These are phyloP conservation scores for Lathyrus sativus DNA, from an alignment of 306 rosid species.

Conservation along the genomic window DNA sequence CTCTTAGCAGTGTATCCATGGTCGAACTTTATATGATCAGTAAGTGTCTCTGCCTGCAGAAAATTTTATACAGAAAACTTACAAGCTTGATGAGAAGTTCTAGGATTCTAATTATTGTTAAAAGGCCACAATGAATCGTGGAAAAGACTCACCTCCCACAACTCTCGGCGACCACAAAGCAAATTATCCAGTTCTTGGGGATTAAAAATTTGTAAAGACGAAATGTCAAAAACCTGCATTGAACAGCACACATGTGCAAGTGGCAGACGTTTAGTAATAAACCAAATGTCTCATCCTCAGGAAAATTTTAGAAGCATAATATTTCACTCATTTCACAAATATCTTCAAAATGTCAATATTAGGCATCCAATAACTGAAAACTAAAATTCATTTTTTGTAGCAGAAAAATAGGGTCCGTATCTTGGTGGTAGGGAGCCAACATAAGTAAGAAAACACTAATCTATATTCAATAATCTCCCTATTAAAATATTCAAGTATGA, in stretches of 20 bases:
- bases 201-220: conserved; percentile 78
- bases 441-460: background rate
- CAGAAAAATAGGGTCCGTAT: background rate
- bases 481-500: background rate
- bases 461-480: background rate
- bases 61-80: background rate
- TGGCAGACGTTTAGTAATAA: conserved; percentile 14
- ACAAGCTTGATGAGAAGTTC: background rate
- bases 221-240: conserved; percentile 85
- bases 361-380: background rate
- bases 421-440: background rate
- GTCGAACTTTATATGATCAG: conserved; percentile 92
- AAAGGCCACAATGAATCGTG: background rate
- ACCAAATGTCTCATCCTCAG: too few species aligned
- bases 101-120: conserved; percentile 13
- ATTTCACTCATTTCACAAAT: too few species aligned
- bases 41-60: conserved; percentile 88
- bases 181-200: conserved; percentile 89
- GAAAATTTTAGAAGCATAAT: too few species aligned
- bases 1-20: conserved; percentile 98
- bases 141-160: conserved; percentile 76
- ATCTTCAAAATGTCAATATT: conserved; percentile 1
- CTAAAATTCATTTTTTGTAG: background rate
- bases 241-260: conserved; percentile 23
- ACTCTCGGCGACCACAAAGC: conserved; percentile 94